phyloP scores from a whole-genome alignment of 148 eudicot genomes.

The Dysphania ambrosioides region DNA sequence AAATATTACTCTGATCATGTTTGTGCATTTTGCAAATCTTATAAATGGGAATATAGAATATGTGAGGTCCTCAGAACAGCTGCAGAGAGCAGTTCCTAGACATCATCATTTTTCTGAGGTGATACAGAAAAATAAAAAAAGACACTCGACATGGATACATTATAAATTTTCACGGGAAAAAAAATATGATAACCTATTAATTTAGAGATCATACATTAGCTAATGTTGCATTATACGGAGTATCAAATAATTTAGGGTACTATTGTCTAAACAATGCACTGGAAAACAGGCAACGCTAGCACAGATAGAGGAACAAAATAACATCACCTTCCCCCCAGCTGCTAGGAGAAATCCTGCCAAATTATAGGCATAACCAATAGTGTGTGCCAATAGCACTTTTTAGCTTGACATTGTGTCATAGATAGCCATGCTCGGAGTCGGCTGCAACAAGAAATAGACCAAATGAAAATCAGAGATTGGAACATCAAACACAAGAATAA shows the following conservation, averaged over 20 bases:
- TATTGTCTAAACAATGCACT: background rate
- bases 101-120: background rate
- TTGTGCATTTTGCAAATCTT: background rate
- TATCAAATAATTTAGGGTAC: too few species aligned
- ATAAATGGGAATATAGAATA: background rate
- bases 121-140: background rate
- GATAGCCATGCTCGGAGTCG: slow-evolving; percentile 74
- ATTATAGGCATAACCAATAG: slow-evolving; percentile 74
- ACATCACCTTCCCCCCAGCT: slow-evolving; percentile 79
- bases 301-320: background rate
- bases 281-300: background rate
- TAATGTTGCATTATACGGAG: background rate
- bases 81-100: background rate
- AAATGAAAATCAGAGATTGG: background rate
- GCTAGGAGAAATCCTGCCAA: slow-evolving; percentile 77
- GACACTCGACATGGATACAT: background rate
- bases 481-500: background rate
- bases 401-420: slow-evolving; percentile 86
- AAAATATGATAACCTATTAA: background rate
- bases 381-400: slow-evolving; percentile 71
- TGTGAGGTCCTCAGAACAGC: background rate
- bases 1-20: background rate
- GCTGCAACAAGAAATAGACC: slow-evolving; percentile 44
- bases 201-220: background rate
- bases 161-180: background rate